Base-by-base conservation (phyloP, 1,139 yeast species). In the Hyphopichia khmerensis region DNA sequence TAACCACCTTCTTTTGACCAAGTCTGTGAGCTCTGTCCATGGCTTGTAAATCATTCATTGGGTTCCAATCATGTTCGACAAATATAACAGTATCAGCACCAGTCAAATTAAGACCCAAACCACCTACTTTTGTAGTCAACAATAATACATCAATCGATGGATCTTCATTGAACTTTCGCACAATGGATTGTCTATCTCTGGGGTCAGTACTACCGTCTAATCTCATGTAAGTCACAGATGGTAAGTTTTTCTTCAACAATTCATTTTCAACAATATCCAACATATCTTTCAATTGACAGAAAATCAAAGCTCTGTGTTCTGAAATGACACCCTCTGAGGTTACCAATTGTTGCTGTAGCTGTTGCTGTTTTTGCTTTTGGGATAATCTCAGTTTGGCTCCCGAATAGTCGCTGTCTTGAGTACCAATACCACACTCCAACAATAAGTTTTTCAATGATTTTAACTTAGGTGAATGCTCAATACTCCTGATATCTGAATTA, bases 61-160 rank as follows among this genome's bases (percentile, higher is more conserved):
- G 99, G 61, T 95, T 95, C 99, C 99, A 95, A 64, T 95, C 99
- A 59, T 95, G 99, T 59, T 95, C 99, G 33, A 95, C 96, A 67
- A 95, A 95, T 13, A 95, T 93, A 40, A 95, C 99, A 0, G 99
- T 95, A 60, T 95, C 99, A 0, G 99, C 99, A 48, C 99, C 99
- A 0, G 99, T 95, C 62, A 95, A 75, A 60, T 95, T 95, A 57
- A 95, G 80, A 11, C 99, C 99, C 47, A 95, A 76, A 19, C 99
- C 99, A 60, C 99, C 99, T 37, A 95, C 99, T 63, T 93, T 95
- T 0, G 99, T 95, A 0, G 99, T 95, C 54, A 95, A 72, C 36
- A 95, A 71, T 43, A 95, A 67, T 23, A 95, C 90, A 65, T 95
- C 99, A 53, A 95, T 95, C 0, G 98, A 90, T 1, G 99, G 99